phyloP scores from a whole-genome alignment of 78 protist genomes.

The Pelomyxa schiedti region DNA sequence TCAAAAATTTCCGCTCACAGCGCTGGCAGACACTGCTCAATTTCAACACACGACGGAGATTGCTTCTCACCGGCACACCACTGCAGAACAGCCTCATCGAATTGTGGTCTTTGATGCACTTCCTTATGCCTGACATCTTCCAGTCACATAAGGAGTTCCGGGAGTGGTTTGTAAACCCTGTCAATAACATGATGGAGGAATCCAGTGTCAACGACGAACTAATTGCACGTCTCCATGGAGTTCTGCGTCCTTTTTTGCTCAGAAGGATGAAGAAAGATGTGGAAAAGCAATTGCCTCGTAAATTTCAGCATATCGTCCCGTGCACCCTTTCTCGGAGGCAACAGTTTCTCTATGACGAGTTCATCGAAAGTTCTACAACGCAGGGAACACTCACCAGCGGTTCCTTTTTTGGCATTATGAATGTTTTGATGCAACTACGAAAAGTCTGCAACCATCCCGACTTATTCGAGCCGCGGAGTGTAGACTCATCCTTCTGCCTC shows the following conservation, averaged over 20 bases:
- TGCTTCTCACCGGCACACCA: constrained; percentile 91
- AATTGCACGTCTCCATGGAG: constrained; percentile 50
- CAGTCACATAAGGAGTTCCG: constrained; percentile 69
- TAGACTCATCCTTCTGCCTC: constrained; percentile 45
- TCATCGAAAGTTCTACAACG: constrained; percentile 53
- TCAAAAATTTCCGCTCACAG: constrained; percentile 76
- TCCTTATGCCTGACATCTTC: constrained; percentile 85
- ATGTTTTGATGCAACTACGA: constrained; percentile 80
- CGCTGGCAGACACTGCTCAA: constrained; percentile 73
- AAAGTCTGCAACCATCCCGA: constrained; percentile 93
- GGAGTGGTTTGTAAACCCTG: constrained; percentile 70
- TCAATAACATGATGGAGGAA: constrained; percentile 64
- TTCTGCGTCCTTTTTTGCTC: constrained; percentile 83
- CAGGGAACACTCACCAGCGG: constrained; percentile 28
- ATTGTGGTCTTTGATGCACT: constrained; percentile 93
- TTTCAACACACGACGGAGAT: constrained; percentile 64
- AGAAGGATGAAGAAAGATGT: constrained; percentile 90
- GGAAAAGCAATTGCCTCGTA: constrained; percentile 65
- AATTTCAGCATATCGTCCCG: constrained; percentile 57
- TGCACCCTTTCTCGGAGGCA: constrained; percentile 76
- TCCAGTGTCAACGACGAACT: constrained; percentile 25
- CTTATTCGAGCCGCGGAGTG: constrained; percentile 69
- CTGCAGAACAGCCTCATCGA: constrained; percentile 90
- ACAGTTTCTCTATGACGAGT: constrained; percentile 74
- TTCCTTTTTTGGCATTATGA: constrained; percentile 41